Evolutionary conservation across 2,329 filamentous ascomycete species (phyloP).

Genomic region (Diaporthe helianthi): DNA sequence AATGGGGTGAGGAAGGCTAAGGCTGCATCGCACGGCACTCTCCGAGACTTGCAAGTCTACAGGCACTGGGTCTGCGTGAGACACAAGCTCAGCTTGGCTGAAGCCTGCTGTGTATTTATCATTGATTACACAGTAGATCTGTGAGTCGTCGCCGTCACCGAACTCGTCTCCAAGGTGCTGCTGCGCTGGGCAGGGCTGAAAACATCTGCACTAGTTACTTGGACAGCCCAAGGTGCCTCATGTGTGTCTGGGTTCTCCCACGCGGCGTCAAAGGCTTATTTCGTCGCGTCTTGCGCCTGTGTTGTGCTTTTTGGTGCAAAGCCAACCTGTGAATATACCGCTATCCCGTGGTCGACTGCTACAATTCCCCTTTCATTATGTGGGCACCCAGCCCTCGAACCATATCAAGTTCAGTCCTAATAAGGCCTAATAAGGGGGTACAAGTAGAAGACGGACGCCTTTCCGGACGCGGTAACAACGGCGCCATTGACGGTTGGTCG

Average conservation of each 20-base stretch:
- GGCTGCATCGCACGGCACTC: background rate
- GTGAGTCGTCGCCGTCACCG: background rate
- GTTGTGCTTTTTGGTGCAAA: background rate
- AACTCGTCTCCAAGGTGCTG: background rate
- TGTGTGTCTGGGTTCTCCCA: background rate
- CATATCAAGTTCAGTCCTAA: too few relatives aligned
- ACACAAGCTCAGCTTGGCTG: background rate
- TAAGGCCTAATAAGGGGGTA: too few relatives aligned
- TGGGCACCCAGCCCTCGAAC: background rate
- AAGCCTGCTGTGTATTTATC: background rate
- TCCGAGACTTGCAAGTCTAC: background rate
- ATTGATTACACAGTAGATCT: too few relatives aligned
- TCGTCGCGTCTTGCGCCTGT: background rate
- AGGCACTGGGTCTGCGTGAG: too few relatives aligned
- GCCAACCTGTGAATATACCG: background rate
- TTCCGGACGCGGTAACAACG: too few relatives aligned
- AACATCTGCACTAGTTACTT: too few relatives aligned
- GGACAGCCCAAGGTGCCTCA: background rate
- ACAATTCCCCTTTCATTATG: background rate
- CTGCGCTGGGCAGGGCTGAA: background rate
- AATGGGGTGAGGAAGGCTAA: background rate
- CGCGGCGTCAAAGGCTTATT: conserved; percentile 9
- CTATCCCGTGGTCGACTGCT: background rate
- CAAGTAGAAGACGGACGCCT: too few relatives aligned
- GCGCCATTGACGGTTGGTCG: background rate